These are phyloP conservation scores for Tulasnella sp. DNA, from an alignment of 768 basidiomycete species.

Conservation along the genomic window DNA sequence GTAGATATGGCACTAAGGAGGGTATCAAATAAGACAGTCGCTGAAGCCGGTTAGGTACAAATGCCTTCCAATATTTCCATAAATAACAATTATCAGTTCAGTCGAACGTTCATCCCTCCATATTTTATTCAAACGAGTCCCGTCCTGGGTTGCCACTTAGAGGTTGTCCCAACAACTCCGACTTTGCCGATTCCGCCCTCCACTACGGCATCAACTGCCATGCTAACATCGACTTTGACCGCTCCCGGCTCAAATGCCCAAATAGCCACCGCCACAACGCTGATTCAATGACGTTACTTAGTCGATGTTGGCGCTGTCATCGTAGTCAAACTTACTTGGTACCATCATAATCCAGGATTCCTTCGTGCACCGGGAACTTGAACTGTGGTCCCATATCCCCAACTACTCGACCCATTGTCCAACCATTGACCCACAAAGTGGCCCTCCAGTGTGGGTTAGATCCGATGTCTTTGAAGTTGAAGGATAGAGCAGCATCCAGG, in stretches of 20 bases:
- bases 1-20: too few relatives aligned
- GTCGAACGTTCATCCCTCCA: neutral
- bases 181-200: slow-evolving; percentile 53
- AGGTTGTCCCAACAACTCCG: neutral
- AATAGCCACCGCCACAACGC: slow-evolving; percentile 46
- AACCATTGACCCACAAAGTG: slow-evolving; percentile 75
- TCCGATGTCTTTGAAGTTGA: slow-evolving; percentile 51
- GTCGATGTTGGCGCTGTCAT: neutral
- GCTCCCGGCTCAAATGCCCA: slow-evolving; percentile 49
- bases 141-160: neutral
- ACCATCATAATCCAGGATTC: slow-evolving; percentile 67
- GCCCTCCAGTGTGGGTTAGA: slow-evolving; percentile 55
- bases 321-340: slow-evolving; percentile 46
- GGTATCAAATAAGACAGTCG: neutral
- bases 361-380: slow-evolving; percentile 77
- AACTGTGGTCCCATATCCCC: slow-evolving; percentile 71
- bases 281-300: neutral
- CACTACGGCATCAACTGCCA: slow-evolving; percentile 47
- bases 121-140: neutral
- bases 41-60: neutral
- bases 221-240: slow-evolving; percentile 38
- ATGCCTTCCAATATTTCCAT: neutral
- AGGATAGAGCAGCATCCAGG: slow-evolving; percentile 63
- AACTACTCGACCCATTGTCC: slow-evolving; percentile 79
- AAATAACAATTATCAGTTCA: neutral